Percentiles rank a stretch among this genome's conserved stretches.
These are phyloP conservation scores for Tubosaeta sp. DNA, from an alignment of 768 basidiomycete genomes.

Conservation along the genomic window DNA sequence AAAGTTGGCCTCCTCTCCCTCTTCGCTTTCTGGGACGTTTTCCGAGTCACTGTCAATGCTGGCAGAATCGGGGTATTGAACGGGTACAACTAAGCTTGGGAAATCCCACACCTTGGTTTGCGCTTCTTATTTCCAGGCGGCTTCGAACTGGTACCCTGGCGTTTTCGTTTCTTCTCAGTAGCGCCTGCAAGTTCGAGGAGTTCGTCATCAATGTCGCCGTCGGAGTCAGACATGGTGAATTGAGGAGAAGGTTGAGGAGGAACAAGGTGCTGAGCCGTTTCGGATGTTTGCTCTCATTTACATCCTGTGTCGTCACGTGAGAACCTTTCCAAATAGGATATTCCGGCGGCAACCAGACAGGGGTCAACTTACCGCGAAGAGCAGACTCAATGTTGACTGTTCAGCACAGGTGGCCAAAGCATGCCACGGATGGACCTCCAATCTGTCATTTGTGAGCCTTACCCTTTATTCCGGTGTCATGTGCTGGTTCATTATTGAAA, in stretches of 20 bases:
- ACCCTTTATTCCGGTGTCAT: background rate
- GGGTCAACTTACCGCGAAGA: background rate
- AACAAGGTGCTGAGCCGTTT: constrained; percentile 1
- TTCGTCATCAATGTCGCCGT: constrained; percentile 59
- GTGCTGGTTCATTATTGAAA: background rate
- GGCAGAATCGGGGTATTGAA: constrained; percentile 5
- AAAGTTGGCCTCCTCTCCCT: constrained; percentile 60
- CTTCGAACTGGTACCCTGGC: constrained; percentile 43
- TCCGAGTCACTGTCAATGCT: constrained; percentile 47
- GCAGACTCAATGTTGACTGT: no score
- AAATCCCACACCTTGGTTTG: constrained; percentile 59
- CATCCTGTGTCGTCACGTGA: constrained; percentile 11
- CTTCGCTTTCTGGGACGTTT: constrained; percentile 59
- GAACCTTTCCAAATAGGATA: background rate
- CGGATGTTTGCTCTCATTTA: constrained; percentile 22
- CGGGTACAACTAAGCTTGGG: constrained; percentile 1
- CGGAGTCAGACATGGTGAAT: constrained; percentile 44
- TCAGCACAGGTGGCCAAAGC: no score
- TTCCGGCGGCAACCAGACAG: background rate
- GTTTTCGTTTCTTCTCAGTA: constrained; percentile 61
- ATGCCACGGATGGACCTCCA: no score
- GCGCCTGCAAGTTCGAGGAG: constrained; percentile 79
- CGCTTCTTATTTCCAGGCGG: constrained; percentile 57
- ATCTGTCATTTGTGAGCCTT: background rate
- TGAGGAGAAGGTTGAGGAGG: background rate